Percentiles rank a stretch among this genome's conserved stretches.
Conservation (phyloP, 371 early-diverging fungal genomes). For the Mucor lusitanicus region DNA sequence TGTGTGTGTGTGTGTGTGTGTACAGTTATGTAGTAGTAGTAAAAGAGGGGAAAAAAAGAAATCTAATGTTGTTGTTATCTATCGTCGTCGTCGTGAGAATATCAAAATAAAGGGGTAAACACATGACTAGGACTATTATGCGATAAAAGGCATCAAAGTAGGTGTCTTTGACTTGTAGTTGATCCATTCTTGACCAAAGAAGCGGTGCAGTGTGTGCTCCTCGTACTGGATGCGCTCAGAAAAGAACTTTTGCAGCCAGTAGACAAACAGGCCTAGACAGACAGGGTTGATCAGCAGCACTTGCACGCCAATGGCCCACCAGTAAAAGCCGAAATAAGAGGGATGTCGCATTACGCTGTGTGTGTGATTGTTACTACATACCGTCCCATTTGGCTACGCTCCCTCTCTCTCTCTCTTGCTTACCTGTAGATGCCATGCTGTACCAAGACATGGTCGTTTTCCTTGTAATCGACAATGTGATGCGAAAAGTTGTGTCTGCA, state of each 20-base stretch:
- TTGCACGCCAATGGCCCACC: constrained; percentile 81
- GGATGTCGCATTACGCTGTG: constrained; percentile 79
- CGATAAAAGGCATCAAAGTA: constrained; percentile 47
- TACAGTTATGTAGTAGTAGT: constrained; percentile 3
- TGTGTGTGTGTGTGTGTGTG: too few relatives aligned
- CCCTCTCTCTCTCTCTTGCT: too few relatives aligned
- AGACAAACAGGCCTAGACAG: constrained; percentile 61
- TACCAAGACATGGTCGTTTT: constrained; percentile 70
- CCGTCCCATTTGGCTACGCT: too few relatives aligned
- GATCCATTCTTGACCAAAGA: constrained; percentile 77
- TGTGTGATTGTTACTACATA: background rate
- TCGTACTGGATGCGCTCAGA: constrained; percentile 74
- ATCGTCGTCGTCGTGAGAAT: background rate
- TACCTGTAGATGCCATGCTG: constrained; percentile 80
- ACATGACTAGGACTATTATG: constrained; percentile 9
- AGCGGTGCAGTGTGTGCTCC: constrained; percentile 68
- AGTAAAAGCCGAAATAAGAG: constrained; percentile 89
- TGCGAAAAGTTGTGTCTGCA: constrained; percentile 84
- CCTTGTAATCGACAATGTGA: constrained; percentile 66
- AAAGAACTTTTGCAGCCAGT: constrained; percentile 73
- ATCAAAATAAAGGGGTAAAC: background rate
- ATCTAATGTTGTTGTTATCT: background rate
- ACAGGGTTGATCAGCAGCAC: constrained; percentile 74
- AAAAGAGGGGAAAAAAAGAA: constrained; percentile 1
- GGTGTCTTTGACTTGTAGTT: constrained; percentile 43